These are phyloP conservation scores for Solanum pimpinellifolium DNA, from an alignment of 257 asterid genomes.

Conservation along the genomic window DNA sequence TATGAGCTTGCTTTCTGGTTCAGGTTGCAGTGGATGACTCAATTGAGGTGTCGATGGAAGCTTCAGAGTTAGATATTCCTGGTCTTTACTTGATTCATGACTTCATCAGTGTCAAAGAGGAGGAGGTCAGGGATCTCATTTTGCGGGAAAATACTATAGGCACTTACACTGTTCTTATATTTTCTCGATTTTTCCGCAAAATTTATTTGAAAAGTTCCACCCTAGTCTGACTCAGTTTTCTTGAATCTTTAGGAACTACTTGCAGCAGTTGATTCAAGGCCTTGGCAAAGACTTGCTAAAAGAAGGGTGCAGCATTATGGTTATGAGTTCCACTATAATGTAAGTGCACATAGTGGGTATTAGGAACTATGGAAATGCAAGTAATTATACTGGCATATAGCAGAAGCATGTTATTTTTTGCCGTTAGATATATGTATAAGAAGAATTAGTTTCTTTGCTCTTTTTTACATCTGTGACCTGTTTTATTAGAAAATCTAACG, in stretches of 20 bases:
- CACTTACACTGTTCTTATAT: neutral
- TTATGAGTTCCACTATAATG: slow-evolving; percentile 76
- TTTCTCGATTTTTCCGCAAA: neutral
- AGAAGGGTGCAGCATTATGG: slow-evolving; percentile 95
- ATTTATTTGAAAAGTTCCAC: neutral
- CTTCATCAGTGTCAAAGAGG: slow-evolving; percentile 59
- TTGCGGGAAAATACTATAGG: slow-evolving; percentile 4
- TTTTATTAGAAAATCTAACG: neutral
- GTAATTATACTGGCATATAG: neutral
- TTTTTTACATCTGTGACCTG: neutral
- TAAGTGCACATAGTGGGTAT: slow-evolving; percentile 15
- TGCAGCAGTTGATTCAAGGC: slow-evolving; percentile 61
- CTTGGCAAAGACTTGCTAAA: slow-evolving; percentile 85
- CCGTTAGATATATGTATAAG: neutral
- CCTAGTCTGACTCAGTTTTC: neutral
- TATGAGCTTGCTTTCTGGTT: neutral
- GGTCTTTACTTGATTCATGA: slow-evolving; percentile 67
- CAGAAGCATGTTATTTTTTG: neutral
- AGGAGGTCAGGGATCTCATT: slow-evolving; percentile 53
- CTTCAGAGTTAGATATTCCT: slow-evolving; percentile 71
- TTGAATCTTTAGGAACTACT: slow-evolving; percentile 54
- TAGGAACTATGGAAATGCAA: neutral
- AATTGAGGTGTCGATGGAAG: slow-evolving; percentile 51
- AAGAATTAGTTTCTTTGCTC: neutral
- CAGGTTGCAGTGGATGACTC: slow-evolving; percentile 33